Evolutionary conservation across 1,284 basidiomycete genomes (phyloP).

Genomic region (Anthracocystis panici-leucophaei): DNA sequence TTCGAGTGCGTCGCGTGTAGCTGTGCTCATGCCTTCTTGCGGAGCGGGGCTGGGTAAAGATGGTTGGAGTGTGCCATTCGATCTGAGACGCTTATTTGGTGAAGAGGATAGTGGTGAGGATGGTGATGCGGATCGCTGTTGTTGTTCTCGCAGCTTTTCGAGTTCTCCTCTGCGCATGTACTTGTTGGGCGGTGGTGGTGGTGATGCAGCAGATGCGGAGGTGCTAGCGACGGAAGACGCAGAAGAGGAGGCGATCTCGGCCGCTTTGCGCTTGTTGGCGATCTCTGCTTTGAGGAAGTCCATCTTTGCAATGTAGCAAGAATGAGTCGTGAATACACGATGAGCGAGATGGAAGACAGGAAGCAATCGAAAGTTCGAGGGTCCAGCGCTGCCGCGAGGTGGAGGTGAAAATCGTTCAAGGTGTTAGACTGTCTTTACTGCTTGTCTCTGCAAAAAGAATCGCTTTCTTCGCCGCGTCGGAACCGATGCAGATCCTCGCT

Average conservation of each 20-base stretch:
- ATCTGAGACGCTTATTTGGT: conserved; percentile 12
- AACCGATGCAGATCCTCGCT: conserved; percentile 10
- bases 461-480: conserved; percentile 10
- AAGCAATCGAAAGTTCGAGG: conserved; percentile 17
- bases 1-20: conserved; percentile 23
- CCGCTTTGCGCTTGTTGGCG: conserved; percentile 79
- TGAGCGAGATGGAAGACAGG: not conserved
- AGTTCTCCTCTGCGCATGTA: conserved; percentile 62
- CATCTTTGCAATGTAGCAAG: conserved; percentile 73
- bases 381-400: conserved; percentile 10
- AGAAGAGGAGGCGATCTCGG: conserved; percentile 17
- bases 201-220: conserved; percentile 9
- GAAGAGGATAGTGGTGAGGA: conserved; percentile 13
- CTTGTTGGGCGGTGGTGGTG: conserved; percentile 35
- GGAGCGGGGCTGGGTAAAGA: not conserved
- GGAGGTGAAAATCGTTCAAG: conserved; percentile 9
- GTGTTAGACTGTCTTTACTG: conserved; percentile 17
- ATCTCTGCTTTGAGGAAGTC: conserved; percentile 89
- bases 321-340: not conserved
- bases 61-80: not conserved
- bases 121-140: conserved; percentile 31
- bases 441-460: not conserved
- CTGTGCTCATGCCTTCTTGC: conserved; percentile 13
- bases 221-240: conserved; percentile 7
- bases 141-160: conserved; percentile 41